Percentiles rank a stretch among this genome's conserved stretches.
Evolutionary conservation across 306 rosid genomes (phyloP).

Genomic region (Malus sieversii): DNA sequence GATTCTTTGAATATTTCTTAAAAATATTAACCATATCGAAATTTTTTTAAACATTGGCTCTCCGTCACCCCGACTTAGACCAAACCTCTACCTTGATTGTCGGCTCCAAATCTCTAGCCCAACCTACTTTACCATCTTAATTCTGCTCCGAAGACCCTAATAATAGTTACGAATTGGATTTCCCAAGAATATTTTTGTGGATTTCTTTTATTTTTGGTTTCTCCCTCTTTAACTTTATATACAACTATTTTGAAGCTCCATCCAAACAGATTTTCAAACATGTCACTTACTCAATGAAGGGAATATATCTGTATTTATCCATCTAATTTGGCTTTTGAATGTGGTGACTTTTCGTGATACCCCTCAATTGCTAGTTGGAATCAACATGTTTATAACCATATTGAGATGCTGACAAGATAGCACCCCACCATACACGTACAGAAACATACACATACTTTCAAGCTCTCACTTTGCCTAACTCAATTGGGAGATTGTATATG

Average conservation of each 20-base stretch:
- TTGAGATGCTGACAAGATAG: background rate
- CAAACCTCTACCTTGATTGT: background rate
- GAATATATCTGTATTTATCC: background rate
- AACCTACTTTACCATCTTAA: background rate
- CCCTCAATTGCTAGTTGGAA: background rate
- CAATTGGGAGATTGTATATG: background rate
- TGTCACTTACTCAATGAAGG: background rate
- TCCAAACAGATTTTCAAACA: background rate
- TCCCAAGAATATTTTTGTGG: too few species aligned
- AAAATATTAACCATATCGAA: too few species aligned
- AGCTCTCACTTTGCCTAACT: constrained; percentile 4
- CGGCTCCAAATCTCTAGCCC: background rate
- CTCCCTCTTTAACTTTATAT: too few species aligned
- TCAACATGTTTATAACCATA: background rate
- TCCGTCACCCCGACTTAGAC: too few species aligned
- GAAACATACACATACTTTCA: background rate
- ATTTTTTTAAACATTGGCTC: background rate
- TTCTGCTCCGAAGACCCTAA: background rate
- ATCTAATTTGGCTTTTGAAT: background rate
- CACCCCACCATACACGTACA: background rate
- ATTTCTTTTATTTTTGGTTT: too few species aligned
- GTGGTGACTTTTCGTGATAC: background rate
- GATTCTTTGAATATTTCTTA: too few species aligned
- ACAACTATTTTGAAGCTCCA: background rate
- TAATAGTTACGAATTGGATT: too few species aligned